Base-by-base conservation (phyloP, 106 monocot genomes). In the Amphibolis antarctica region DNA sequence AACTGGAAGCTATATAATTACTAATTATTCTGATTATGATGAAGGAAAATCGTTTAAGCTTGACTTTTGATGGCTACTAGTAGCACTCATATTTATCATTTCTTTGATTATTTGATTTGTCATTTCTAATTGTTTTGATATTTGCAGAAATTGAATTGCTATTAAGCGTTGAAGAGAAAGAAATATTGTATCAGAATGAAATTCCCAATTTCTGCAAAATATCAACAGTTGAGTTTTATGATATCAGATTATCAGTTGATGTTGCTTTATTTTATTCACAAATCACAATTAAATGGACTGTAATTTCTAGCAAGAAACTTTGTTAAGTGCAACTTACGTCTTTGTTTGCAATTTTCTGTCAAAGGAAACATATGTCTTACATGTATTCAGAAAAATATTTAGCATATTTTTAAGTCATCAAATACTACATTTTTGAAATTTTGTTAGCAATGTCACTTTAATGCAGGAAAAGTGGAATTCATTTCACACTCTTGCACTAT, bases 381-480 rank as follows among this genome's bases (percentile, higher is more conserved):
- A n/a, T n/a, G n/a, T n/a, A n/a, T n/a, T n/a, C n/a, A n/a, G n/a
- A n/a, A n/a, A n/a, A n/a, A 20, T 36, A 28, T 15, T 17, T 17
- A 42, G 31, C 1, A 20, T 20, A 42, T 10, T 22, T n/a, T 42
- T 44, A 15, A 17, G 9, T 63, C 47, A 15, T 59, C 23, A 26
- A 59, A 28, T 5, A 13, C 43, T 5, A 14, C 18, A n/a, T 65
- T 9, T 13, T 29, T 43, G 24, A 4, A 12, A 55, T 17, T 64
- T 11, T 53, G 30, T 36, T 58, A 51, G 69, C 66, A 12, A 21
- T 28, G 21, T 58, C n/a, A n/a, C n/a, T n/a, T n/a, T 71, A 44
- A 45, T 82, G 55, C 77, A 94, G 94, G 65, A 44, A 68, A 94
- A 86, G 55, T 98, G 96, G 96, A 76, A 75, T 45, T 70, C 74